Evolutionary conservation across 768 basidiomycete species (phyloP).

Genomic region (Termitomyces sp.): DNA sequence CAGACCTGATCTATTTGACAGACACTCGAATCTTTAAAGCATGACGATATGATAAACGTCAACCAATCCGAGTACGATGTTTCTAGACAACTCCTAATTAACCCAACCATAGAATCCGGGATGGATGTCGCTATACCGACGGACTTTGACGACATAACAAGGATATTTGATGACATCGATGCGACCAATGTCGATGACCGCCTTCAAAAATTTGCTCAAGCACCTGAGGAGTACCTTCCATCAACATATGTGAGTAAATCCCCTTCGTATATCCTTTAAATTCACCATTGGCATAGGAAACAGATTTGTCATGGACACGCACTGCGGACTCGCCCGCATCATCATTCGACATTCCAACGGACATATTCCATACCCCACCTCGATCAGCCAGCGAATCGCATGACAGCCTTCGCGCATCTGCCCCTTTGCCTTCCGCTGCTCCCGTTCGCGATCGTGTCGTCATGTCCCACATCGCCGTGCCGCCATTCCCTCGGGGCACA

Average conservation of each 20-base stretch:
- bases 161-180: conserved; percentile 3
- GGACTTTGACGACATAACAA: neutral
- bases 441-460: conserved; percentile 3
- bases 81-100: neutral
- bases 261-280: neutral
- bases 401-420: conserved; percentile 3
- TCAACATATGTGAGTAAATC: neutral
- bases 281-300: neutral
- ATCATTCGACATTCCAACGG: neutral
- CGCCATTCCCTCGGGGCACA: conserved; percentile 14
- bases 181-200: neutral
- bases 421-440: neutral
- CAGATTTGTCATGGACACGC: neutral
- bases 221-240: neutral
- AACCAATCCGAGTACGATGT: neutral
- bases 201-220: too few relatives aligned
- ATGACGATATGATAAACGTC: too few relatives aligned
- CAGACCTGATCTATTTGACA: neutral
- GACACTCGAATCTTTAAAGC: neutral
- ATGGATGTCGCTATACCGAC: neutral
- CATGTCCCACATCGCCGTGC: conserved; percentile 21
- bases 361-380: conserved; percentile 3
- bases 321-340: conserved; percentile 11
- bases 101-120: neutral
- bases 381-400: conserved; percentile 5